Evolutionary conservation across 23 red algal species (phyloP).

Genomic region (Chondrus crispus): DNA sequence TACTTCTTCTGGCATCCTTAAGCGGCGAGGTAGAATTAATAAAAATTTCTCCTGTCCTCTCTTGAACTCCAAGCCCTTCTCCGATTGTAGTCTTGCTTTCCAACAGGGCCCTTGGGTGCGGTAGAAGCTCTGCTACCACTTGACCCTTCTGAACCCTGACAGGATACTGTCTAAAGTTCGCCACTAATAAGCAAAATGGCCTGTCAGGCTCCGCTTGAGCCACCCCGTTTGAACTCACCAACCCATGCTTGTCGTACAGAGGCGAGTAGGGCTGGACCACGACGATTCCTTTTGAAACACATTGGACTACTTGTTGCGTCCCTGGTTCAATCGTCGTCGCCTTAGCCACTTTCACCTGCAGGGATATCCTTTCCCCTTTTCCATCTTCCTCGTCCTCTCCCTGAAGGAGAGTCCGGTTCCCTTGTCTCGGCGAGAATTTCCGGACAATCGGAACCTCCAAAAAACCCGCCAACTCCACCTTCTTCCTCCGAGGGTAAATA

Average conservation of each 20-base stretch:
- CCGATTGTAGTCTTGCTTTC: neutral
- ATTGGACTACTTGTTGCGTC: neutral
- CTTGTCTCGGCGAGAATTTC: neutral
- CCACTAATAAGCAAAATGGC: constrained; percentile 16
- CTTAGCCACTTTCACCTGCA: neutral
- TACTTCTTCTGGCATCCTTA: too few relatives aligned
- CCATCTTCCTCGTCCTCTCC: neutral
- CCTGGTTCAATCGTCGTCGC: neutral
- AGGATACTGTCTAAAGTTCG: neutral
- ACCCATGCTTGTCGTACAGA: neutral
- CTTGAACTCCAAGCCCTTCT: neutral
- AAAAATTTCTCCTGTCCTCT: too few relatives aligned
- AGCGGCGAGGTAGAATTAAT: too few relatives aligned
- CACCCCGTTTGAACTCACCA: neutral
- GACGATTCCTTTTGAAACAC: neutral
- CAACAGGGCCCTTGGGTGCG: neutral
- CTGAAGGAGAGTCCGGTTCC: neutral
- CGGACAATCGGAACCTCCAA: constrained; percentile 7
- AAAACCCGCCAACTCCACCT: neutral
- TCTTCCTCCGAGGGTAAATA: constrained; percentile 10
- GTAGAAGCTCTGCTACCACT: neutral
- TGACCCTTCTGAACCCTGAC: neutral
- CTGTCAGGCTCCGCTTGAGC: neutral
- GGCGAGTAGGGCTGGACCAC: neutral
- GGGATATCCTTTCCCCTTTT: neutral